Percentiles rank a stretch among this genome's conserved stretches.
Conservation (phyloP, 305 asterid genomes). For the Striga hermonthica region DNA sequence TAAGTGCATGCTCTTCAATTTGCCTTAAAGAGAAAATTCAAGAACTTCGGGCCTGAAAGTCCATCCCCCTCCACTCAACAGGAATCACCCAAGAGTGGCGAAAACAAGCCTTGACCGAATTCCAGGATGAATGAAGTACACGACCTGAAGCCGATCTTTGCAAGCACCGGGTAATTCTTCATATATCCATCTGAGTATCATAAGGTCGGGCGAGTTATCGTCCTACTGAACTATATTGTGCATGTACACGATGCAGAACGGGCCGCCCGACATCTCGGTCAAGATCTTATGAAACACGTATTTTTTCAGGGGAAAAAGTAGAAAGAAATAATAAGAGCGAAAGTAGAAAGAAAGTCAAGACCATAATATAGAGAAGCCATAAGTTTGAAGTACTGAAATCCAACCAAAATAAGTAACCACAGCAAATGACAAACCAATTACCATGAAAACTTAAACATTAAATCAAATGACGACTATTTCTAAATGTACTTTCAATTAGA, state of each 20-base stretch:
- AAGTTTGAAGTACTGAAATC: no score
- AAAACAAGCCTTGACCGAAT: slow-evolving; percentile 75
- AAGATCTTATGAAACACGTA: slow-evolving; percentile 64
- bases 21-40: background rate
- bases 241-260: slow-evolving; percentile 81
- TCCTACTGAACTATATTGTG: slow-evolving; percentile 76
- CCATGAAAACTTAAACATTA: no score
- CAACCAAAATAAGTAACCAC: no score
- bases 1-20: background rate
- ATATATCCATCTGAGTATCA: slow-evolving; percentile 87
- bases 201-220: slow-evolving; percentile 84
- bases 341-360: no score
- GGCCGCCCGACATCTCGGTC: slow-evolving; percentile 66
- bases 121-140: slow-evolving; percentile 93
- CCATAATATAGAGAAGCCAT: no score
- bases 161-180: slow-evolving; percentile 76
- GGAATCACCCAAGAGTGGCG: slow-evolving; percentile 86
- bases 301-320: no score
- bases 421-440: no score
- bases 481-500: no score
- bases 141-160: slow-evolving; percentile 79
- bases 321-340: no score
- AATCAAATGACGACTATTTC: no score
- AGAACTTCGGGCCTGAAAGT: background rate
- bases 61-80: slow-evolving; percentile 64